These are phyloP conservation scores for Cladosporium sp. DNA, from an alignment of 2,329 filamentous ascomycete genomes.

Conservation along the genomic window DNA sequence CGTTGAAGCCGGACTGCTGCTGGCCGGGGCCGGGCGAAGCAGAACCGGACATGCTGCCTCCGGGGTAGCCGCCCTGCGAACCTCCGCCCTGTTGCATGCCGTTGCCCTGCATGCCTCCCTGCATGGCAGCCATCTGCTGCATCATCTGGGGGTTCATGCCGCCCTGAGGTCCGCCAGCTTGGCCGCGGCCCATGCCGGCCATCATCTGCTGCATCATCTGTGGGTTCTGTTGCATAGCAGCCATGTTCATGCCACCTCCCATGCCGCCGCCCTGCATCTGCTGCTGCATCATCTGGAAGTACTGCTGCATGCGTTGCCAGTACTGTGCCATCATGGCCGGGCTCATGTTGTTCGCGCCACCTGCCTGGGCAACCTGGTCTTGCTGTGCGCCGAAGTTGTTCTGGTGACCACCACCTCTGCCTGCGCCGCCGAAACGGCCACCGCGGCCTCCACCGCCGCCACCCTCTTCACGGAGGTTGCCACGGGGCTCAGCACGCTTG, in stretches of 20 bases:
- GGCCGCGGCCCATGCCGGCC: slow-evolving; percentile 34
- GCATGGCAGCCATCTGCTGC: slow-evolving; percentile 47
- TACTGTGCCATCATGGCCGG: slow-evolving; percentile 98
- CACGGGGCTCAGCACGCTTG: slow-evolving; percentile 93
- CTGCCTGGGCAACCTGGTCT: slow-evolving; percentile 21
- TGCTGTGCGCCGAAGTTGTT: slow-evolving; percentile 17
- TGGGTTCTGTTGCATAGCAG: slow-evolving; percentile 32
- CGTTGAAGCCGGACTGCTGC: slow-evolving; percentile 51
- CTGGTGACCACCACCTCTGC: slow-evolving; percentile 36
- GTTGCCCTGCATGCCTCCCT: slow-evolving; percentile 25
- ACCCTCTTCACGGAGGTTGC: slow-evolving; percentile 87
- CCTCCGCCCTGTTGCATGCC: slow-evolving; percentile 33
- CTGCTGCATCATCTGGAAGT: slow-evolving; percentile 59
- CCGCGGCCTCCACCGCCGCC: slow-evolving; percentile 42
- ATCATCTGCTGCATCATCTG: slow-evolving; percentile 36
- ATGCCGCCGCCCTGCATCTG: slow-evolving; percentile 31
- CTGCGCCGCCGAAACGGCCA: slow-evolving; percentile 32
- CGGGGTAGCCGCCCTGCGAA: slow-evolving; percentile 43
- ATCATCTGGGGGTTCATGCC: slow-evolving; percentile 50
- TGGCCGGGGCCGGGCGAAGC: slow-evolving; percentile 18
- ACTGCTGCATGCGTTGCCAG: slow-evolving; percentile 97
- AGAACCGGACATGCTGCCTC: slow-evolving; percentile 30
- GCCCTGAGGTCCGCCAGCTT: slow-evolving; percentile 6
- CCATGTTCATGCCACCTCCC: slow-evolving; percentile 53
- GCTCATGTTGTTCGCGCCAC: slow-evolving; percentile 64